These are phyloP conservation scores for Rhynchospora breviuscula DNA, from an alignment of 176 grass and related monocot species.

Conservation along the genomic window DNA sequence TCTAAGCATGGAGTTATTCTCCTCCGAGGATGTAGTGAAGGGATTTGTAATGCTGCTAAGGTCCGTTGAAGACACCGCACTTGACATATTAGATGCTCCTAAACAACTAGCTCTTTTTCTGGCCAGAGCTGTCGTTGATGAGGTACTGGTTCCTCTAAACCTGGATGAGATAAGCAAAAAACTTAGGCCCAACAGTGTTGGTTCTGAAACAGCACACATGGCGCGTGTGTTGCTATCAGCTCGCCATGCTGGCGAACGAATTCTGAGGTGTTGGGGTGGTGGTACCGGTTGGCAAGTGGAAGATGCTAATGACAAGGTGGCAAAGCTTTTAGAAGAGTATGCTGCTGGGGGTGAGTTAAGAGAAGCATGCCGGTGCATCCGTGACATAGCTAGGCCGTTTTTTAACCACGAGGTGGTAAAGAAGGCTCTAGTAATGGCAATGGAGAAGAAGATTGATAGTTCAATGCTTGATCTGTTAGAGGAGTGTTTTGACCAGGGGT, in stretches of 20 bases:
- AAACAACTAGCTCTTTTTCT: conserved; percentile 85
- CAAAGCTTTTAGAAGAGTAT: conserved; percentile 77
- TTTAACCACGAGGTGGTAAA: conserved; percentile 97
- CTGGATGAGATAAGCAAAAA: conserved; percentile 63
- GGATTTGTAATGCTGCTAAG: conserved; percentile 77
- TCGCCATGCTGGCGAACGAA: conserved; percentile 70
- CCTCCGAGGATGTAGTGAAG: conserved; percentile 65
- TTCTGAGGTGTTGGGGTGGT: conserved; percentile 79
- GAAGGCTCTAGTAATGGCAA: conserved; percentile 67
- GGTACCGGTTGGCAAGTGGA: conserved; percentile 82
- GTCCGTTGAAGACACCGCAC: conserved; percentile 65
- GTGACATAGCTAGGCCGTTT: conserved; percentile 73
- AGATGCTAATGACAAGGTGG: conserved; percentile 82
- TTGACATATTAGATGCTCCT: conserved; percentile 70
- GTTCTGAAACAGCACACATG: conserved; percentile 53
- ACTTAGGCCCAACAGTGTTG: conserved; percentile 42
- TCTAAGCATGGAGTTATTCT: conserved; percentile 70
- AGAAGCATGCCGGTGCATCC: conserved; percentile 77
- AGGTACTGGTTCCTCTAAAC: conserved; percentile 64
- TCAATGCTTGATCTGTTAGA: conserved; percentile 48
- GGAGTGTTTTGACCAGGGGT: conserved; percentile 62
- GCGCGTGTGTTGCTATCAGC: conserved; percentile 52
- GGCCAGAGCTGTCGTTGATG: conserved; percentile 75
- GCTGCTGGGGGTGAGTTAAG: conserved; percentile 48
- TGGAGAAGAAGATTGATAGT: conserved; percentile 66